Evolutionary conservation across 257 asterid species (phyloP), one percentile per base, ranked within the genome.

Genomic region (Solanum appendiculatum): DNA sequence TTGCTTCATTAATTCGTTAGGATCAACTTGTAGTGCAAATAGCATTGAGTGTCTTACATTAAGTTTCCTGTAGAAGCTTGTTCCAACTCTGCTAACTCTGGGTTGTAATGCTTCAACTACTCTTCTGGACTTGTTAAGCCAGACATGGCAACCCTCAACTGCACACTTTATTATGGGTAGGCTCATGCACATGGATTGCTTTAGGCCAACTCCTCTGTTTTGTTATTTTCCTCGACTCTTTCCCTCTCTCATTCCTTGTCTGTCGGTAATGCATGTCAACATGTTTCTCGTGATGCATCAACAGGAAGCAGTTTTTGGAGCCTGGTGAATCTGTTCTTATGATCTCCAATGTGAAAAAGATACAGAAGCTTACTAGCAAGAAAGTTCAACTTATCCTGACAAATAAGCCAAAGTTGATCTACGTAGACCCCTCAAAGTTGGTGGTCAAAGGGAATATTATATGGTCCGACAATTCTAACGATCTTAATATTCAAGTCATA

Each of bases 381-480:
- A 97, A 97, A 87, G 99, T 96, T 87, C 98, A 97, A 85, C 99
- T 97, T 81, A 97, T 97, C 90, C 98, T 97, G 33, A 97, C 99
- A 68, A 94, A 96, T 92, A 97, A 96, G 85, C 99, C 99, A 31
- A 94, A 92, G 93, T 88, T 97, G 87, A 93, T 97, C 85, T 97
- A 95, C 40, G 95, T 97, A 29, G 99, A 97, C 90, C 99, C 99
- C n/a, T 90, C 97, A 13, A 94, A 93, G 86, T 83, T 96, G 94
- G 91, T 91, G 86, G 92, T 93, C 86, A 93, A 95, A 91, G 98
- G 99, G 87, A 96, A 92, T 48, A 90, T 97, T 85, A 91, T 92
- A 34, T 97, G 99, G 99, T 97, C 99, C 5, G 94, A 97, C 89
- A 96, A 93, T 90, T 95, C 98, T 51, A 92, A 91, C 54, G 99